Base-by-base conservation (phyloP, 768 basidiomycete species). In the Gloeopeniophorella convolvens region DNA sequence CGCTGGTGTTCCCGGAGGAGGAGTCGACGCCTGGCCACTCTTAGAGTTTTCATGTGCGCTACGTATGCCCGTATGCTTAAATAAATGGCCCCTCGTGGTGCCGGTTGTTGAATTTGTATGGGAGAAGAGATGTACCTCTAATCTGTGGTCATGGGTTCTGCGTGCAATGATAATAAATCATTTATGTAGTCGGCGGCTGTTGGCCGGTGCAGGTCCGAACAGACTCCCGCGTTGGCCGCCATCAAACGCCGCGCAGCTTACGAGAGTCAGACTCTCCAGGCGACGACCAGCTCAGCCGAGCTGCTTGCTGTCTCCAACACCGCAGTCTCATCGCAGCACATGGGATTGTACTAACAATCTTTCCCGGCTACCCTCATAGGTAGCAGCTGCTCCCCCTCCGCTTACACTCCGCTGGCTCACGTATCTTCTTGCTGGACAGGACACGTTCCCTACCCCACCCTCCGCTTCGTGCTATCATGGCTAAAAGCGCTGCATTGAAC, bases 401-500 rank as follows among this genome's bases (percentile, higher is more conserved):
- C 52, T 49, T 31, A 45, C 34, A 9, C 12, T 34, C 39, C 32
- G 28, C 33, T 30, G 9, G 42, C 52, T 54, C 36, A 54, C 32
- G 5, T 47, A 43, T 36, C 26, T 43, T 44, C 52, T 48, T 18
- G 40, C 36, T 35, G 31, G 24, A 37, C 46, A 54, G 52, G 47
- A 54, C 31, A 48, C 52, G 41, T 54, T 48, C 52, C 28, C 36
- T 32, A 43, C 47, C 46, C 23, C 23, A 54, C 42, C 21, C 42
- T 44, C 52, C 26, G 39, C 41, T 49, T 51, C 48, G 45, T 45
- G 48, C 47, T 45, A 50, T 48, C 45, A 85, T 88, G 82, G 81
- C 84, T 55, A 81, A 79, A 75, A 85, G 80, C 61, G 82, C 78
- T 61, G 75, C 84, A 52, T 71, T 89, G 60, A 89, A 89, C 67